These are phyloP conservation scores for Xylaria sp. DNA, from an alignment of 2,329 filamentous ascomycete species.

Conservation along the genomic window DNA sequence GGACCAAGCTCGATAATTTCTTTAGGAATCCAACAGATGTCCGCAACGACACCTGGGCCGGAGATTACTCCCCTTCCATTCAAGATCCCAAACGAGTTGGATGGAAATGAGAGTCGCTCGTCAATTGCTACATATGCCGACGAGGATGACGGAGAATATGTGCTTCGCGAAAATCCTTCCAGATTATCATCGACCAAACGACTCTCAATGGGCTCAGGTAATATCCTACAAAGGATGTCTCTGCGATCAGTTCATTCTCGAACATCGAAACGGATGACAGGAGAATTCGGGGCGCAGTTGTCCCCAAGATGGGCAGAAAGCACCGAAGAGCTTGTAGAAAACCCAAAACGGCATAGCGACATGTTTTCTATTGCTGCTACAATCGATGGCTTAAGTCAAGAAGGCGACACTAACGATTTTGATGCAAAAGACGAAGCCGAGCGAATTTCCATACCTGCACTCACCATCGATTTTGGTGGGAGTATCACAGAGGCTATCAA, in stretches of 20 bases:
- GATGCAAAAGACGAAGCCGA: constrained; percentile 41
- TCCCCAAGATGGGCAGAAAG: constrained; percentile 51
- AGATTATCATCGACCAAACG: constrained; percentile 56
- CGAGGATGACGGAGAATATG: constrained; percentile 56
- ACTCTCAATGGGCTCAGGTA: constrained; percentile 61
- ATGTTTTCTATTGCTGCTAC: constrained; percentile 68
- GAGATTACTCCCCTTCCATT: constrained; percentile 75
- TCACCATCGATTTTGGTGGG: constrained; percentile 54
- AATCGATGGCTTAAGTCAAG: constrained; percentile 63
- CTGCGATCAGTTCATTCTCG: constrained; percentile 49
- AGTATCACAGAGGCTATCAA: constrained; percentile 30
- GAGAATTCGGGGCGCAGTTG: constrained; percentile 39
- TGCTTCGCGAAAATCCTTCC: constrained; percentile 52
- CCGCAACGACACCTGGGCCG: constrained; percentile 59
- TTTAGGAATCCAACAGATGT: constrained; percentile 44
- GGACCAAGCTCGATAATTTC: constrained; percentile 46
- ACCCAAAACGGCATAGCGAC: constrained; percentile 52
- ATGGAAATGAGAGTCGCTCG: constrained; percentile 61
- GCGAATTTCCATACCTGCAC: constrained; percentile 51
- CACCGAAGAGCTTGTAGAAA: constrained; percentile 60
- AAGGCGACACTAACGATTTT: constrained; percentile 53
- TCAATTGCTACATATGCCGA: constrained; percentile 78
- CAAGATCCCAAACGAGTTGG: constrained; percentile 59
- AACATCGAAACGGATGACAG: constrained; percentile 43
- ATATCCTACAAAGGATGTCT: constrained; percentile 59